Evolutionary conservation across 2,329 filamentous ascomycete genomes (phyloP).

Genomic region (Penicillium freii): DNA sequence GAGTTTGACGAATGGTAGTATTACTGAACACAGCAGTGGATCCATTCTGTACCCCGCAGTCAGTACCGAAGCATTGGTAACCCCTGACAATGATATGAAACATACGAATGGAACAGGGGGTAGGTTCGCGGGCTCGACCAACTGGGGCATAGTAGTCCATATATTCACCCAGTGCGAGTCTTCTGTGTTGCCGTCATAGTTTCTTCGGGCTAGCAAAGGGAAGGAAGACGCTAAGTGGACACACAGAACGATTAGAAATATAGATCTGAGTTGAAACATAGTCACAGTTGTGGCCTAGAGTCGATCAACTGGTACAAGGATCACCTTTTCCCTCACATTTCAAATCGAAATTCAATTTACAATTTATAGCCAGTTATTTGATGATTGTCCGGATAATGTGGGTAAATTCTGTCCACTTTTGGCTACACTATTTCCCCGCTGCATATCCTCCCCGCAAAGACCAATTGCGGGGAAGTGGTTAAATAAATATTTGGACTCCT

Average conservation of each 20-base stretch:
- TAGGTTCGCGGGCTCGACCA: slow-evolving; percentile 62
- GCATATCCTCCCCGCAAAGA: not conserved
- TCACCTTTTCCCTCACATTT: not conserved
- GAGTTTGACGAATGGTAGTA: slow-evolving; percentile 64
- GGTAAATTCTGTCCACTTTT: not conserved
- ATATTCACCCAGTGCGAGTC: slow-evolving; percentile 57
- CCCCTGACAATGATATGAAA: not conserved
- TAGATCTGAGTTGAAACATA: not conserved
- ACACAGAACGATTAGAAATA: not conserved
- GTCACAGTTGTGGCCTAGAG: not conserved
- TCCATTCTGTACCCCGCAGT: slow-evolving; percentile 46
- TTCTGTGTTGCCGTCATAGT: not conserved
- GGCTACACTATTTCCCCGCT: not conserved
- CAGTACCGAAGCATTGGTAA: not conserved
- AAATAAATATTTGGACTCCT: not conserved
- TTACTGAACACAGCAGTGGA: slow-evolving; percentile 57
- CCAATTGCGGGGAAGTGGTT: not conserved
- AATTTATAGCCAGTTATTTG: not conserved
- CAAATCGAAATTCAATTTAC: not conserved
- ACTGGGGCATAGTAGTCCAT: slow-evolving; percentile 66
- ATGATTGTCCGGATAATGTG: not conserved
- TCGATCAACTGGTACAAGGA: not conserved
- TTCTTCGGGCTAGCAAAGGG: not conserved
- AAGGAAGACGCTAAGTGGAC: not conserved
- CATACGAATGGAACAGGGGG: slow-evolving; percentile 57